phyloP scores from a whole-genome alignment of 163 green algal species.

The Scenedesmus sp. region DNA sequence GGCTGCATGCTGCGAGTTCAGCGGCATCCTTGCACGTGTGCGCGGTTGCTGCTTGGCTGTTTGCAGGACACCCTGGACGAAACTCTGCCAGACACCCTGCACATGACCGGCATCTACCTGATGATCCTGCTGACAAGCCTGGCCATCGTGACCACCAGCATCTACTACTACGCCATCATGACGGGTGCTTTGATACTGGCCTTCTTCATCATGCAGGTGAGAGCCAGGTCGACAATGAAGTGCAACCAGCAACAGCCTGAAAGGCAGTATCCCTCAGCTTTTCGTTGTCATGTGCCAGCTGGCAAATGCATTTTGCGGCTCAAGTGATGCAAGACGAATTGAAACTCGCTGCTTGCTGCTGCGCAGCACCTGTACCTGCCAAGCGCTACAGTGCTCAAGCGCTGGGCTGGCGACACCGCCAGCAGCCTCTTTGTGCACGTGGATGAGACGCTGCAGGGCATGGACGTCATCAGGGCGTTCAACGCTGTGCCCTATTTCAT shows the following conservation, averaged over 20 bases:
- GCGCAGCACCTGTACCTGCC: constrained; percentile 71
- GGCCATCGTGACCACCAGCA: constrained; percentile 65
- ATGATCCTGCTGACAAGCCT: constrained; percentile 73
- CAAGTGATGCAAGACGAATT: neutral
- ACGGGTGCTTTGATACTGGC: constrained; percentile 59
- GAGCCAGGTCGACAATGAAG: neutral
- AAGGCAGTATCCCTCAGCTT: neutral
- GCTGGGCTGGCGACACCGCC: constrained; percentile 71
- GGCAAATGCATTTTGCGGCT: neutral
- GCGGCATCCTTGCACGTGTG: neutral
- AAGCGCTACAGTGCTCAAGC: constrained; percentile 75
- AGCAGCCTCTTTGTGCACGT: constrained; percentile 73
- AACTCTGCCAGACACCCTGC: constrained; percentile 59
- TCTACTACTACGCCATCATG: constrained; percentile 68
- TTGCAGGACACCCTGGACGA: constrained; percentile 57
- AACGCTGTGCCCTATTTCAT: constrained; percentile 76
- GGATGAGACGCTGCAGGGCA: constrained; percentile 76
- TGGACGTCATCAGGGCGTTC: constrained; percentile 80
- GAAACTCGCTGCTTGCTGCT: neutral
- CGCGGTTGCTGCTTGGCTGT: neutral
- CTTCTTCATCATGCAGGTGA: constrained; percentile 70
- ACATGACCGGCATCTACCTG: constrained; percentile 73
- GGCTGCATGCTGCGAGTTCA: neutral
- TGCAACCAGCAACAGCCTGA: neutral
- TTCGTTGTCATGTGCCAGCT: too few relatives aligned